Evolutionary conservation across 2,329 filamentous ascomycete species (phyloP).

Genomic region (Aspergillus bombycis): DNA sequence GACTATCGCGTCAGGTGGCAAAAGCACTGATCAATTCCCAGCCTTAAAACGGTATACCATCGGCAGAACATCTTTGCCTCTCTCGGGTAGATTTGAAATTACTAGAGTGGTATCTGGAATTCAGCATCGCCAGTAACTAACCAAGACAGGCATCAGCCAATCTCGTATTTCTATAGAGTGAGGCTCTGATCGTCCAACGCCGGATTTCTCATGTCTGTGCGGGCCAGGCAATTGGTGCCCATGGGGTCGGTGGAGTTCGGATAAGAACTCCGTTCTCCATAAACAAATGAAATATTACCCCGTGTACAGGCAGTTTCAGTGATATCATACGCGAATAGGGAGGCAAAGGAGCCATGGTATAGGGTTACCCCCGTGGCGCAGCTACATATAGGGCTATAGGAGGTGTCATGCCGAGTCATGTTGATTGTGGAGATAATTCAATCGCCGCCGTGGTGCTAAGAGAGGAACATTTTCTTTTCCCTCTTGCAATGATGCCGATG

Average conservation of each 20-base stretch:
- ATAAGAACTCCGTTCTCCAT: conserved; percentile 4
- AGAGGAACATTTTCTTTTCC: background rate
- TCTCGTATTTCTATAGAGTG: conserved; percentile 3
- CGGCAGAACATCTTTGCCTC: background rate
- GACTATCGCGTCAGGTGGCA: background rate
- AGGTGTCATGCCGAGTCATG: background rate
- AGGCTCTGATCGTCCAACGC: conserved; percentile 11
- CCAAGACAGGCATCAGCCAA: background rate
- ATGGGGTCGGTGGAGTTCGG: background rate
- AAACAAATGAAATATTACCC: background rate
- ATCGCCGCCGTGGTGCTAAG: background rate
- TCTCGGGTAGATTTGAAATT: background rate
- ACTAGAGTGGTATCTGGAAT: background rate
- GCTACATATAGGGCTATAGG: background rate
- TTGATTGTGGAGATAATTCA: background rate
- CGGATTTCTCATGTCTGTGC: background rate
- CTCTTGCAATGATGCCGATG: background rate
- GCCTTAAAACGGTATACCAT: background rate
- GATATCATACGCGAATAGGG: background rate
- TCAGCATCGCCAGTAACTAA: background rate
- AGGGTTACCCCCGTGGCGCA: background rate
- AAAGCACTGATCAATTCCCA: background rate
- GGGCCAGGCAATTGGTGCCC: background rate
- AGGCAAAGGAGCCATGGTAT: background rate
- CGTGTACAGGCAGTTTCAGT: background rate